These are phyloP conservation scores for Quercus parvula DNA, from an alignment of 306 rosid genomes.

Conservation along the genomic window DNA sequence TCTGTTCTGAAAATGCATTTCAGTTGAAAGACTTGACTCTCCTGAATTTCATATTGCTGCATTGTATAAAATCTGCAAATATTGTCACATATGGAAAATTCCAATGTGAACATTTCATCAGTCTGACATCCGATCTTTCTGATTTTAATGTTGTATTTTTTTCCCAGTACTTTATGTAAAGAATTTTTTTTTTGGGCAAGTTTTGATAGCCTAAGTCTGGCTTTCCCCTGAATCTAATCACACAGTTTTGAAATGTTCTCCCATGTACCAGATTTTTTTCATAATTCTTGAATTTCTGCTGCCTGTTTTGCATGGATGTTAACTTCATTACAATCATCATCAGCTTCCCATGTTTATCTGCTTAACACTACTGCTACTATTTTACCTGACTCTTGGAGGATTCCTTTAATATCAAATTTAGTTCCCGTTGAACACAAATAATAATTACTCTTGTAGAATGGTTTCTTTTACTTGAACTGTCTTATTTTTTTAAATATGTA, in stretches of 20 bases:
- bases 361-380: background rate
- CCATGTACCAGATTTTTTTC: slow-evolving; percentile 16
- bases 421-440: background rate
- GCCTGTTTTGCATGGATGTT: slow-evolving; percentile 19
- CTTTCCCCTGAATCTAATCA: slow-evolving; percentile 34
- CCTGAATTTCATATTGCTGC: slow-evolving; percentile 63
- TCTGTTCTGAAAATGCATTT: slow-evolving; percentile 52
- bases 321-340: slow-evolving; percentile 19
- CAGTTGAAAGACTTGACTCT: slow-evolving; percentile 55
- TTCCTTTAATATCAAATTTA: background rate
- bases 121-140: slow-evolving; percentile 41
- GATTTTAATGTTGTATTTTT: slow-evolving; percentile 22
- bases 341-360: slow-evolving; percentile 12
- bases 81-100: slow-evolving; percentile 66
- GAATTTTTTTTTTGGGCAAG: slow-evolving; percentile 30
- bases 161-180: slow-evolving; percentile 32
- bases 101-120: slow-evolving; percentile 74
- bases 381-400: slow-evolving; percentile 4
- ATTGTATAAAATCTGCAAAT: slow-evolving; percentile 78
- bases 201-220: slow-evolving; percentile 33
- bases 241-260: slow-evolving; percentile 29
- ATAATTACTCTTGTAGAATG: background rate
- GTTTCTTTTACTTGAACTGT: background rate
- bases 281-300: slow-evolving; percentile 5
- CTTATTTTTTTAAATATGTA: slow-evolving; percentile 2